Evolutionary conservation across 371 early-diverging fungal species (phyloP).

Genomic region (Circinella umbellata): DNA sequence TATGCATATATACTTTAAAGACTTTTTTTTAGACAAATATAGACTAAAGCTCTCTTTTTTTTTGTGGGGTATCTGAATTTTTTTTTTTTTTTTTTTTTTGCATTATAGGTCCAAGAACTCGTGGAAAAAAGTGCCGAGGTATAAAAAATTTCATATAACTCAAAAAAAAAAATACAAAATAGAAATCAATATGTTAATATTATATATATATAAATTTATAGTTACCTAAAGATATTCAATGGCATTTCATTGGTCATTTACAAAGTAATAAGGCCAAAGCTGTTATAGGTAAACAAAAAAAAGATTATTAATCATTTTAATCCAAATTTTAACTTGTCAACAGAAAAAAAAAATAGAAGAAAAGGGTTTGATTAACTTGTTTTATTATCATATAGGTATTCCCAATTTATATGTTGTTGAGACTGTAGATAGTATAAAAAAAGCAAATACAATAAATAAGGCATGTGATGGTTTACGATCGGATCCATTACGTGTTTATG

Average conservation of each 20-base stretch:
- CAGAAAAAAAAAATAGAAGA: neutral
- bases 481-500: constrained; percentile 75
- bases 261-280: constrained; percentile 96
- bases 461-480: constrained; percentile 58
- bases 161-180: neutral
- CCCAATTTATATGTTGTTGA: constrained; percentile 91
- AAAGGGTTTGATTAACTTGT: neutral
- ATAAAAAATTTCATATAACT: neutral
- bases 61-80: neutral
- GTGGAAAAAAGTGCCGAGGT: constrained; percentile 86
- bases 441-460: constrained; percentile 83
- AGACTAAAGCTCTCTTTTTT: no score
- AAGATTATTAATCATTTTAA: no score
- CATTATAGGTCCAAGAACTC: constrained; percentile 85
- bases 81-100: neutral
- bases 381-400: constrained; percentile 52
- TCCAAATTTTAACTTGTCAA: no score
- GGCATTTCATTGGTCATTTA: constrained; percentile 96
- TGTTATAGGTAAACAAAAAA: constrained; percentile 60
- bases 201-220: constrained; percentile 11
- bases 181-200: constrained; percentile 19
- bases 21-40: no score
- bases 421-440: constrained; percentile 85
- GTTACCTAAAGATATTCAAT: constrained; percentile 79
- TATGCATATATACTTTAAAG: constrained; percentile 30